Percentiles rank a stretch among this genome's conserved stretches.
phyloP scores from a whole-genome alignment of 1,139 yeast species.

The Torulaspora globosa region DNA sequence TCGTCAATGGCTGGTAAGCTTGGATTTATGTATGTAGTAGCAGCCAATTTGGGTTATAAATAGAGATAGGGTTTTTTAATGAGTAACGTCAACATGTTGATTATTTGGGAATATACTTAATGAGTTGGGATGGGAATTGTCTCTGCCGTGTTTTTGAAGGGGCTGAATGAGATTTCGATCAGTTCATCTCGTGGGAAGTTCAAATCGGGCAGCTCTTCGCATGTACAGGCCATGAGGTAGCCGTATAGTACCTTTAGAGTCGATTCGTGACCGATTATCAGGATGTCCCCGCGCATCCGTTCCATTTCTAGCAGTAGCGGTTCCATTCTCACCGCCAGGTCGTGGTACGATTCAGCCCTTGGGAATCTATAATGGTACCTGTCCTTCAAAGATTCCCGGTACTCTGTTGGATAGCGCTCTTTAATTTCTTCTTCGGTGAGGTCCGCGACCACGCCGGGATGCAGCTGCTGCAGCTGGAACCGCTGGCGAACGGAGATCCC shows the following conservation, averaged over 20 bases:
- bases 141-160: constrained; percentile 72
- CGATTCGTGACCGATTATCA: constrained; percentile 91
- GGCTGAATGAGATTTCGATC: constrained; percentile 82
- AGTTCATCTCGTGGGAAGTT: constrained; percentile 77
- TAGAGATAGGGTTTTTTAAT: neutral
- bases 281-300: constrained; percentile 78
- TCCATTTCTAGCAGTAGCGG: constrained; percentile 92
- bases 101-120: constrained; percentile 3
- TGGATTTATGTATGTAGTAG: neutral
- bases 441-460: constrained; percentile 85
- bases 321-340: constrained; percentile 88
- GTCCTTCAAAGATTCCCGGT: constrained; percentile 58
- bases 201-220: constrained; percentile 76
- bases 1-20: neutral
- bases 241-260: constrained; percentile 87
- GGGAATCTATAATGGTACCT: constrained; percentile 93
- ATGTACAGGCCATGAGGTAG: constrained; percentile 86
- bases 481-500: constrained; percentile 66
- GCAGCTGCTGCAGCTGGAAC: constrained; percentile 78
- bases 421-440: constrained; percentile 58
- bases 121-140: constrained; percentile 41
- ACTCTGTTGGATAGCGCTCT: constrained; percentile 63
- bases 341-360: constrained; percentile 92
- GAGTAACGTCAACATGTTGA: neutral
- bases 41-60: too few relatives aligned